Percentiles rank a stretch among this genome's conserved stretches.
These are phyloP conservation scores for Phytophthora pluvialis DNA, from an alignment of 352 stramenopile species.

Conservation along the genomic window DNA sequence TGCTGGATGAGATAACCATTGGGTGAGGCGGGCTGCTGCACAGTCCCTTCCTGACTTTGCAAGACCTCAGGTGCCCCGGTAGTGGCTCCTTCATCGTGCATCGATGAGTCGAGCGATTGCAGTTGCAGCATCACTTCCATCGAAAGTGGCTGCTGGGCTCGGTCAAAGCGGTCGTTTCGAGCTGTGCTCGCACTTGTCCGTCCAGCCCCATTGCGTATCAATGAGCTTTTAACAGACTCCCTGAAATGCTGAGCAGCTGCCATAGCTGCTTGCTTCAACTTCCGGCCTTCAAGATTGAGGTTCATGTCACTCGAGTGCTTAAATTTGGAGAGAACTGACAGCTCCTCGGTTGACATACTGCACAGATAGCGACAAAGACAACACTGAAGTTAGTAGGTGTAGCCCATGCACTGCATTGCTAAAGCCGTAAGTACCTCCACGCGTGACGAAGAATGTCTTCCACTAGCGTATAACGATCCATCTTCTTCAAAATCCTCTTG, in stretches of 20 bases:
- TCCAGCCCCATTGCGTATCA: neutral
- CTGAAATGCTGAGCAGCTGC: conserved; percentile 49
- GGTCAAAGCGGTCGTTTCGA: conserved; percentile 27
- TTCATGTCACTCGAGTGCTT: conserved; percentile 67
- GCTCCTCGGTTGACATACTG: conserved; percentile 50
- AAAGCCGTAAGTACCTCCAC: conserved; percentile 50
- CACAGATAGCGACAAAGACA: neutral
- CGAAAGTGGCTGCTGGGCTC: conserved; percentile 32
- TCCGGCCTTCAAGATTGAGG: conserved; percentile 63
- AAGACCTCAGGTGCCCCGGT: neutral
- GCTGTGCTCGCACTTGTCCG: conserved; percentile 3
- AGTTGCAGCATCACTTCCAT: conserved; percentile 42
- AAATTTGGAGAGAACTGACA: conserved; percentile 62
- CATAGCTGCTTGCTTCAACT: conserved; percentile 65
- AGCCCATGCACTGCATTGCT: neutral
- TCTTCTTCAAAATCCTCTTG: conserved; percentile 72
- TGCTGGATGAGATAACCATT: conserved; percentile 32
- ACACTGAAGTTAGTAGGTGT: neutral
- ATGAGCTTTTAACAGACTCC: conserved; percentile 15
- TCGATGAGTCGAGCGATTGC: conserved; percentile 35
- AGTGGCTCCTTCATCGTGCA: conserved; percentile 28
- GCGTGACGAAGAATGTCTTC: conserved; percentile 64
- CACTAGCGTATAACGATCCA: conserved; percentile 66
- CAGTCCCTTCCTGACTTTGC: conserved; percentile 1
- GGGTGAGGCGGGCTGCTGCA: conserved; percentile 18